phyloP scores from a whole-genome alignment of 129 eudicot genomes.

The Centaurea solstitialis region DNA sequence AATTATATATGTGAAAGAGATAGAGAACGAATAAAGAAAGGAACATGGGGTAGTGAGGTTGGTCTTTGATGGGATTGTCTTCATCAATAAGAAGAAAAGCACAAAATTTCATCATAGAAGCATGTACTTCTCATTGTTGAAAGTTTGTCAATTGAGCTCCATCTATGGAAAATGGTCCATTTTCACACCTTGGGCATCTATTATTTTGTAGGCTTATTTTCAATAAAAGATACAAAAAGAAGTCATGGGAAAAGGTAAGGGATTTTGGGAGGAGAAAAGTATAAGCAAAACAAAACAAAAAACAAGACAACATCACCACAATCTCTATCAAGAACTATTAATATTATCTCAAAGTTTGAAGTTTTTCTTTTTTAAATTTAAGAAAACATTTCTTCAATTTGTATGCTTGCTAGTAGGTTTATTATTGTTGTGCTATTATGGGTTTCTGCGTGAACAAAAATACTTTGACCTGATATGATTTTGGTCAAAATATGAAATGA shows the following conservation, averaged over 20 bases:
- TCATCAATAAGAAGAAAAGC: slow-evolving; percentile 12
- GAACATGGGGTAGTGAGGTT: slow-evolving; percentile 16
- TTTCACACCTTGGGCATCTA: slow-evolving; percentile 32
- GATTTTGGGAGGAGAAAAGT: neutral
- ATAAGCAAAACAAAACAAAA: slow-evolving; percentile 8
- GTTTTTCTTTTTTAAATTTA: neutral
- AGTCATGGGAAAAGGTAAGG: slow-evolving; percentile 26
- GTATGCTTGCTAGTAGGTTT: neutral
- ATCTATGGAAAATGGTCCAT: slow-evolving; percentile 33
- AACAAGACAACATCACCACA: slow-evolving; percentile 5
- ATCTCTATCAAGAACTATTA: slow-evolving; percentile 18
- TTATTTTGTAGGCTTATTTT: slow-evolving; percentile 31
- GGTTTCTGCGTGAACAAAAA: neutral
- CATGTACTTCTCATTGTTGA: slow-evolving; percentile 26
- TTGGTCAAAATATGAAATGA: neutral
- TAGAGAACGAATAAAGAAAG: neutral
- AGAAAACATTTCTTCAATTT: neutral
- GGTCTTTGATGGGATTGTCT: slow-evolving; percentile 28
- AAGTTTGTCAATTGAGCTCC: slow-evolving; percentile 31
- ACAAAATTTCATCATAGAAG: slow-evolving; percentile 27
- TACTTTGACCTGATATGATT: neutral
- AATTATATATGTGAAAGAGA: neutral
- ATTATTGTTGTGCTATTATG: neutral
- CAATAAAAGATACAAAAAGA: slow-evolving; percentile 28
- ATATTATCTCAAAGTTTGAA: neutral